Evolutionary conservation across 2,329 filamentous ascomycete genomes (phyloP).

Genomic region (Aspergillus sp.): DNA sequence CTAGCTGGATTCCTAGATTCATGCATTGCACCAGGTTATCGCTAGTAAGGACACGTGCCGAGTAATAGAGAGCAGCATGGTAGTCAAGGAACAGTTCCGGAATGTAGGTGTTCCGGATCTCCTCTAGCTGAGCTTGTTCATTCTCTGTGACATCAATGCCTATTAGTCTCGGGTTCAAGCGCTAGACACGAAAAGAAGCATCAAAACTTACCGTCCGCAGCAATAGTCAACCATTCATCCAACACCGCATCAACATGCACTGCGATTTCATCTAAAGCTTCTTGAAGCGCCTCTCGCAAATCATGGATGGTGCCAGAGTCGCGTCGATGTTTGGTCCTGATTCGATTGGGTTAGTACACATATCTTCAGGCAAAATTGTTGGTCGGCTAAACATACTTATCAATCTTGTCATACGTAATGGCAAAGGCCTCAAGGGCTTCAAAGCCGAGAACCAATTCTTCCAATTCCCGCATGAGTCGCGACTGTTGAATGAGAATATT

Average conservation of each 20-base stretch:
- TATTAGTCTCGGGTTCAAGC: neutral
- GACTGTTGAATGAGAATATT: constrained; percentile 47
- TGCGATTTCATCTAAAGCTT: constrained; percentile 55
- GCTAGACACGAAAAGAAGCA: neutral
- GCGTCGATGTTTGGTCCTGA: constrained; percentile 31
- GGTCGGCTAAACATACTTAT: constrained; percentile 35
- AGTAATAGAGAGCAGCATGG: constrained; percentile 75
- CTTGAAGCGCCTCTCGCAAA: constrained; percentile 56
- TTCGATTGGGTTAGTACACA: constrained; percentile 9
- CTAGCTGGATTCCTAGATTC: constrained; percentile 79
- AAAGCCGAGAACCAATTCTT: constrained; percentile 64
- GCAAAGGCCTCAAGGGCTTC: constrained; percentile 68
- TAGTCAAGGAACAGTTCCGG: constrained; percentile 85
- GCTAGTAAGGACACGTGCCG: constrained; percentile 70
- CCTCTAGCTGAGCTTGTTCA: constrained; percentile 61
- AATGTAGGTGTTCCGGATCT: constrained; percentile 74
- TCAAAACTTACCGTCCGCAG: constrained; percentile 54
- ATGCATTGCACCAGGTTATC: constrained; percentile 80
- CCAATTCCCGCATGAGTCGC: constrained; percentile 66
- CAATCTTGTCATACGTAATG: constrained; percentile 50
- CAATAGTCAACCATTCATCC: constrained; percentile 59
- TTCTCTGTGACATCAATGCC: constrained; percentile 36
- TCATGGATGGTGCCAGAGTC: constrained; percentile 44
- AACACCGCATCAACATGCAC: constrained; percentile 62
- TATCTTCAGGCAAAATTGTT: constrained; percentile 2